These are phyloP conservation scores for Xylaria venustula DNA, from an alignment of 495 filamentous ascomycete species.

Conservation along the genomic window DNA sequence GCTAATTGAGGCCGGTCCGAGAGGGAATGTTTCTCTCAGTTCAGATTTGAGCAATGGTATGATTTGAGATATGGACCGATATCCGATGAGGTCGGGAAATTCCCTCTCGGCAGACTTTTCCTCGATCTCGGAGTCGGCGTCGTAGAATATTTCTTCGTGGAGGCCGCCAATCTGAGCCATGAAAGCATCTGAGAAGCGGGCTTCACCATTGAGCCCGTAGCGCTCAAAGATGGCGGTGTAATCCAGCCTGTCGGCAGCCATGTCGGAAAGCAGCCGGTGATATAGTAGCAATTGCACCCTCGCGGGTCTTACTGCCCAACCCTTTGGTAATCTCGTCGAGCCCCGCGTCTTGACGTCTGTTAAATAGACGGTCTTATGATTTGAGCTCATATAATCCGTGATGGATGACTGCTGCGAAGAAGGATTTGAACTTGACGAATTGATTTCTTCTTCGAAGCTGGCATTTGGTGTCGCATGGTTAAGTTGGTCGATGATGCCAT, in stretches of 20 bases:
- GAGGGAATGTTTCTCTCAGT: constrained; percentile 56
- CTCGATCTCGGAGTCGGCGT: constrained; percentile 27
- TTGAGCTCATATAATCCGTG: constrained; percentile 52
- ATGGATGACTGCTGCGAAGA: constrained; percentile 24
- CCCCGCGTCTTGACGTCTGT: constrained; percentile 86
- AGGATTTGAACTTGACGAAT: constrained; percentile 27
- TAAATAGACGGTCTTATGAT: constrained; percentile 69
- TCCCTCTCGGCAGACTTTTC: constrained; percentile 7
- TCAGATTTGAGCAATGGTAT: constrained; percentile 41
- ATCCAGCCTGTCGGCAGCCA: constrained; percentile 70
- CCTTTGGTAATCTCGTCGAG: constrained; percentile 59
- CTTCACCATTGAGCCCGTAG: constrained; percentile 63
- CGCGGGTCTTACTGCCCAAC: constrained; percentile 70
- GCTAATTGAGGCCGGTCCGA: constrained; percentile 48
- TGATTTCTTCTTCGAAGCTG: constrained; percentile 58
- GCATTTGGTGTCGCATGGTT: constrained; percentile 73
- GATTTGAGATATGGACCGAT: constrained; percentile 40
- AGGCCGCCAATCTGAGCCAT: constrained; percentile 73
- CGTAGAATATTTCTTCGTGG: constrained; percentile 56
- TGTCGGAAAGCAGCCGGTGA: constrained; percentile 74
- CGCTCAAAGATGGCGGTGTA: constrained; percentile 64
- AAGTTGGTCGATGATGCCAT: constrained; percentile 86
- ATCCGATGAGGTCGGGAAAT: constrained; percentile 41
- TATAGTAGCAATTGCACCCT: constrained; percentile 89
- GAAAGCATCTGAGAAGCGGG: constrained; percentile 73